A percentile compares a stretch with the other conserved stretches of the same genome.
phyloP scores from a whole-genome alignment of 2,329 filamentous ascomycete species.

The Aspergillus sp. region DNA sequence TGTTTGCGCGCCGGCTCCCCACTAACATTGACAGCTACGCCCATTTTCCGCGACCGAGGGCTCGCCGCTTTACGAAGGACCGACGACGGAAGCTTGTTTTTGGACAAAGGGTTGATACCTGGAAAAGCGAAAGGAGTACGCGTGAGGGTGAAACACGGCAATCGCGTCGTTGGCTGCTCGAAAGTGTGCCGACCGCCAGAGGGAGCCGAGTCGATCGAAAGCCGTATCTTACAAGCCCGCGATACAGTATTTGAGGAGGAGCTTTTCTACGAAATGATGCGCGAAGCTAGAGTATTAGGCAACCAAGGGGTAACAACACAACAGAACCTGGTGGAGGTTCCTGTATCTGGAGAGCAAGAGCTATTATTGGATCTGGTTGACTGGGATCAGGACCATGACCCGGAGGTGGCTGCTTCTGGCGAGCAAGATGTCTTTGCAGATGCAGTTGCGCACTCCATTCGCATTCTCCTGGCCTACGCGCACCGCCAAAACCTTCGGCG shows the following conservation, averaged over 20 bases:
- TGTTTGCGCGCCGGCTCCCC: not conserved
- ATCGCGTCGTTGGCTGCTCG: slow-evolving; percentile 58
- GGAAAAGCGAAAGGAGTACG: slow-evolving; percentile 61
- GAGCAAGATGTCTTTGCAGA: slow-evolving; percentile 57
- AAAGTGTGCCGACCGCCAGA: slow-evolving; percentile 20
- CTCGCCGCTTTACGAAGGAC: slow-evolving; percentile 75
- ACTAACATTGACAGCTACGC: slow-evolving; percentile 43
- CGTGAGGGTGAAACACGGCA: slow-evolving; percentile 63
- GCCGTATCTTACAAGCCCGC: slow-evolving; percentile 43
- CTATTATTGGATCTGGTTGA: slow-evolving; percentile 68
- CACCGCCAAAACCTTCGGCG: slow-evolving; percentile 70
- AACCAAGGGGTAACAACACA: slow-evolving; percentile 68
- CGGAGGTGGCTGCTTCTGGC: slow-evolving; percentile 29
- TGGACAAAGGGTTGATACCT: slow-evolving; percentile 62
- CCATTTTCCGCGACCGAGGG: slow-evolving; percentile 66
- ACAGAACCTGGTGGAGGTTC: slow-evolving; percentile 58
- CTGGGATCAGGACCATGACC: slow-evolving; percentile 45
- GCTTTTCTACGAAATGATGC: slow-evolving; percentile 82
- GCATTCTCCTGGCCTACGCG: slow-evolving; percentile 74
- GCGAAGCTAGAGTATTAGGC: slow-evolving; percentile 73
- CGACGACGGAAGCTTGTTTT: slow-evolving; percentile 69
- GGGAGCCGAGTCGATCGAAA: slow-evolving; percentile 32
- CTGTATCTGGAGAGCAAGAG: slow-evolving; percentile 53
- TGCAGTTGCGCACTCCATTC: slow-evolving; percentile 64
- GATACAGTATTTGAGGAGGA: slow-evolving; percentile 64